Conservation (phyloP, 345 rosid species). For the Lumnitzera racemosa region DNA sequence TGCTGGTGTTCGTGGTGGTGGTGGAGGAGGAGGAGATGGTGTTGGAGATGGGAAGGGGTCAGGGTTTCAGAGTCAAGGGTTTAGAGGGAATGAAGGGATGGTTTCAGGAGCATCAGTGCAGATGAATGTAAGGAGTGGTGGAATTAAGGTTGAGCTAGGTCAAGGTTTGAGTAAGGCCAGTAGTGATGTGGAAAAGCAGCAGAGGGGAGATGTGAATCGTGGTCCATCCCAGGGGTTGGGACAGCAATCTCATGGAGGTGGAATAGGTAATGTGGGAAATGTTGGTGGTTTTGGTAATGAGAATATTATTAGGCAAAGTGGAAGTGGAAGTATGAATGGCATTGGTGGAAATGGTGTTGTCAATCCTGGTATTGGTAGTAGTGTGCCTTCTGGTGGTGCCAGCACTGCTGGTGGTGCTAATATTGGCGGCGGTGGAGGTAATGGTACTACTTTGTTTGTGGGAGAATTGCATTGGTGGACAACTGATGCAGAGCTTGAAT, state of each 20-base stretch:
- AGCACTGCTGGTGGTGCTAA: conserved; percentile 10
- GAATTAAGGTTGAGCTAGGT: conserved; percentile 57
- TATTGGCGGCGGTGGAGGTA: conserved; percentile 20
- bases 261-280: conserved; percentile 15
- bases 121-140: conserved; percentile 29
- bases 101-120: conserved; percentile 18
- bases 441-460: conserved; percentile 57
- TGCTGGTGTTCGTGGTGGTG: conserved; percentile 16
- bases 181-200: conserved; percentile 25
- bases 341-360: conserved; percentile 25
- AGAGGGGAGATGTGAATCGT: conserved; percentile 19
- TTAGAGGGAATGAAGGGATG: conserved; percentile 27
- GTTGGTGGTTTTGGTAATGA: conserved; percentile 23
- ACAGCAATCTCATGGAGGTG: conserved; percentile 10
- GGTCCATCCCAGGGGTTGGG: conserved; percentile 13
- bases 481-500: conserved; percentile 74
- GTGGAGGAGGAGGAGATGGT: conserved; percentile 17
- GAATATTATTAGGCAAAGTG: conserved; percentile 31
- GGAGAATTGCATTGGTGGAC: conserved; percentile 98
- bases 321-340: conserved; percentile 22
- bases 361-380: conserved; percentile 18
- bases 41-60: conserved; percentile 25
- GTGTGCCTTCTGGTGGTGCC: conserved; percentile 18
- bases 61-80: conserved; percentile 28
- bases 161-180: conserved; percentile 22